These are phyloP conservation scores for Tetrahymena malaccensis DNA, from an alignment of 73 alveolate species.

Conservation along the genomic window DNA sequence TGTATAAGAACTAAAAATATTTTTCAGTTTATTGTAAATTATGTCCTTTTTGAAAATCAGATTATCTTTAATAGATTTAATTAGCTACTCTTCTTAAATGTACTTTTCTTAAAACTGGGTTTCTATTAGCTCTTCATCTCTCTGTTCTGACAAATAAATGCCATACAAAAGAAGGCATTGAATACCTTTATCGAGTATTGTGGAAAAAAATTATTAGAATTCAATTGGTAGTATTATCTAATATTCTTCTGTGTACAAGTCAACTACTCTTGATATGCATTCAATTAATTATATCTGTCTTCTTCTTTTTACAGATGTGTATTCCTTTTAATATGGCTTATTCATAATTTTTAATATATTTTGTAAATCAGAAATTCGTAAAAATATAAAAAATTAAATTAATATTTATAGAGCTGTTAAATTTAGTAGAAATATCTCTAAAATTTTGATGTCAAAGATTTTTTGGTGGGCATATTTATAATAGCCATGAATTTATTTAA, in stretches of 20 bases:
- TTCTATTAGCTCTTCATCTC: neutral
- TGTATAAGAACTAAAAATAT: neutral
- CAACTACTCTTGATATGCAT: neutral
- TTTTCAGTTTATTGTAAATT: neutral
- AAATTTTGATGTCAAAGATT: neutral
- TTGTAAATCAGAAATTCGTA: neutral
- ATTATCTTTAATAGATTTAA: neutral
- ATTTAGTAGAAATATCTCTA: neutral
- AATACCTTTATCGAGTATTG: neutral
- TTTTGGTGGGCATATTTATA: neutral
- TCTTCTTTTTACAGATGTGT: neutral
- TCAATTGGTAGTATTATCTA: neutral
- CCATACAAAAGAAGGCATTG: neutral
- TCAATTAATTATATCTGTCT: neutral
- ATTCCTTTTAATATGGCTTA: neutral
- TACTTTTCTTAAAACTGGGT: neutral
- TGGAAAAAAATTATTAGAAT: neutral
- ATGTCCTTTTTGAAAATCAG: neutral
- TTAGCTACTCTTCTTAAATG: neutral
- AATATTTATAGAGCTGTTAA: neutral
- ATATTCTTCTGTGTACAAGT: neutral
- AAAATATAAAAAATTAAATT: too few species aligned
- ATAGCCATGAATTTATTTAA: neutral
- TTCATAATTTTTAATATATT: neutral
- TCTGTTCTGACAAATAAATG: neutral